Conservation (phyloP, 768 basidiomycete genomes). For the Tubosaeta sp. region DNA sequence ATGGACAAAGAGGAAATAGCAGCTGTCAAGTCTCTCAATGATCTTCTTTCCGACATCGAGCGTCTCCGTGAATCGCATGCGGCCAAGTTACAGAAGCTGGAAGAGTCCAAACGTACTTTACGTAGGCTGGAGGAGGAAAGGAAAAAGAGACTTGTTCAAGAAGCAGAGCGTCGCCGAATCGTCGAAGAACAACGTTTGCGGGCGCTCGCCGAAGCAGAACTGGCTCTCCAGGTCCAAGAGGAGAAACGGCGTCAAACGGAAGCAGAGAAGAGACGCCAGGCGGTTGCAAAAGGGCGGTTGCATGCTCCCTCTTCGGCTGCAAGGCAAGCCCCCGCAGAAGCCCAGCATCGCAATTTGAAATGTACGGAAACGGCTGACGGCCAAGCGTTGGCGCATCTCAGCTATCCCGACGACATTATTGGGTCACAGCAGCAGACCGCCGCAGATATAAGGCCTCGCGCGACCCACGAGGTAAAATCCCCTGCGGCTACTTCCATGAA, state of each 20-base stretch:
- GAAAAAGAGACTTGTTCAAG: conserved; percentile 12
- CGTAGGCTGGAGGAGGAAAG: conserved; percentile 24
- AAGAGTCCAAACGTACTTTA: conserved; percentile 14
- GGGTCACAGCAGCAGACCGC: conserved; percentile 25
- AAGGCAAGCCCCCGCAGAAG: conserved; percentile 8
- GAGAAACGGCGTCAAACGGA: conserved; percentile 4
- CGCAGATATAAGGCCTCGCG: conserved; percentile 27
- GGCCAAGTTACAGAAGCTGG: conserved; percentile 16
- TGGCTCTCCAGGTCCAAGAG: conserved; percentile 1
- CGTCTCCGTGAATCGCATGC: conserved; percentile 14
- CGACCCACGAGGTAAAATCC: conserved; percentile 10
- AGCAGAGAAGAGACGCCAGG: conserved; percentile 9
- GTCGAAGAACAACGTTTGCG: conserved; percentile 17
- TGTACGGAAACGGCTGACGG: background rate
- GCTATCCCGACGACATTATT: background rate
- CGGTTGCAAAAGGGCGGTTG: background rate
- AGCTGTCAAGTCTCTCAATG: conserved; percentile 6
- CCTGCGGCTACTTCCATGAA: background rate
- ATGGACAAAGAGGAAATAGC: conserved; percentile 18
- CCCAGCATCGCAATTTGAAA: conserved; percentile 1
- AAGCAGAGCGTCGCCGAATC: conserved; percentile 12
- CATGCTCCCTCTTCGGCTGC: conserved; percentile 9
- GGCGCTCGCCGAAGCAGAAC: conserved; percentile 9
- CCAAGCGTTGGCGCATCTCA: conserved; percentile 1
- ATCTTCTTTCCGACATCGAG: conserved; percentile 11